These are phyloP conservation scores for Fraxinus greggii DNA, from an alignment of 305 asterid species.

Conservation along the genomic window DNA sequence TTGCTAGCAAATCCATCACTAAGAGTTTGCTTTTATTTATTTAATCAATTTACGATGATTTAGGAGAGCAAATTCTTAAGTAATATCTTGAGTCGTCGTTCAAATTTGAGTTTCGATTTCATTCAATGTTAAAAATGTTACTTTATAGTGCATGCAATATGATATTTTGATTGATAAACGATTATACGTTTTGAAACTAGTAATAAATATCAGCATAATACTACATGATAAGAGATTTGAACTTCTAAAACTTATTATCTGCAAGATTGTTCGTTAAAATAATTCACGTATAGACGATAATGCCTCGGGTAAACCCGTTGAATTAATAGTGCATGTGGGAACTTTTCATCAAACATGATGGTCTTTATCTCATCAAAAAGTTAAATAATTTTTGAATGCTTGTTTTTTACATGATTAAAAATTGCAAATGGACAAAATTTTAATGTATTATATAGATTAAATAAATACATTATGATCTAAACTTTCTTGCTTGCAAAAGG, in stretches of 20 bases:
- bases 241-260: neutral
- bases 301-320: neutral
- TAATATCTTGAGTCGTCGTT: neutral
- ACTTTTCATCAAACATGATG: neutral
- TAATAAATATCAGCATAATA: neutral
- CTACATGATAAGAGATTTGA: neutral
- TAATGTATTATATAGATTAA: neutral
- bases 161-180: neutral
- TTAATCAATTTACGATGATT: neutral
- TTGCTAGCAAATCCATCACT: neutral
- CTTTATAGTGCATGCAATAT: neutral
- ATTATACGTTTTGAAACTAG: neutral
- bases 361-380: neutral
- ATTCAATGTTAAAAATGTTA: neutral
- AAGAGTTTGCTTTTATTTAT: neutral
- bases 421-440: slow-evolving; percentile 15
- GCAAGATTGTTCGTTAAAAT: neutral
- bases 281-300: neutral
- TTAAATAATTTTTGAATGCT: slow-evolving; percentile 12
- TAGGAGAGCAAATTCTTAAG: neutral
- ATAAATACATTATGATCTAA: slow-evolving; percentile 12
- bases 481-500: slow-evolving; percentile 23
- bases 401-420: slow-evolving; percentile 6
- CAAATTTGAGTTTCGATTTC: neutral
- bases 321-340: neutral